Evolutionary conservation across 2,329 filamentous ascomycete species (phyloP).

Genomic region (Epichloe elymi): DNA sequence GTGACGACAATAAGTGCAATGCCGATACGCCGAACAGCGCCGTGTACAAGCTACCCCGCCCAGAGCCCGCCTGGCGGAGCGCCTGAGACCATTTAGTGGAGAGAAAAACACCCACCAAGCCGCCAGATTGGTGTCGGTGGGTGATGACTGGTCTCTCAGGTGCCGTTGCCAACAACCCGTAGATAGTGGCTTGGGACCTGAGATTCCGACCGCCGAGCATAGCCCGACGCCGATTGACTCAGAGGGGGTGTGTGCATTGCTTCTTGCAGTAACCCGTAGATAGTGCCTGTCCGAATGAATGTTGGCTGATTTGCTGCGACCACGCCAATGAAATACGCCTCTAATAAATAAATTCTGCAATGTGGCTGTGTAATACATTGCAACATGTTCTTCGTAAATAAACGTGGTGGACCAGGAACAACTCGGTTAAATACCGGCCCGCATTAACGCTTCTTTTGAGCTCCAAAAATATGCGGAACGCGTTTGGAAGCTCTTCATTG

Average conservation of each 20-base stretch:
- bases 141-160: not conserved
- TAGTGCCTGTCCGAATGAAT: no score
- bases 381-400: no score
- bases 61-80: not conserved
- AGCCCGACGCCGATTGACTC: not conserved
- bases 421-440: slow-evolving; percentile 1
- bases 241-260: not conserved
- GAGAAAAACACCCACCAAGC: no score
- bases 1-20: not conserved
- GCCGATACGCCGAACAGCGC: slow-evolving; percentile 5
- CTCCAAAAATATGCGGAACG: not conserved
- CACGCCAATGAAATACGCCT: no score
- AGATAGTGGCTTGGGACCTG: not conserved
- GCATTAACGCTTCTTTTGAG: not conserved
- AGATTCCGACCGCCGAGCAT: slow-evolving; percentile 2
- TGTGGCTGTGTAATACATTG: no score
- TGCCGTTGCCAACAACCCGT: not conserved
- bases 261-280: no score
- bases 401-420: not conserved
- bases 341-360: no score
- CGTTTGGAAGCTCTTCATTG: not conserved
- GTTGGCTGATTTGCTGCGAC: no score
- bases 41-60: slow-evolving; percentile 4
- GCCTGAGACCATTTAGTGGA: no score
- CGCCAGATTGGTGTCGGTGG: not conserved